Evolutionary conservation across 1,139 yeast species (phyloP).

Genomic region (Taphrina betulina): DNA sequence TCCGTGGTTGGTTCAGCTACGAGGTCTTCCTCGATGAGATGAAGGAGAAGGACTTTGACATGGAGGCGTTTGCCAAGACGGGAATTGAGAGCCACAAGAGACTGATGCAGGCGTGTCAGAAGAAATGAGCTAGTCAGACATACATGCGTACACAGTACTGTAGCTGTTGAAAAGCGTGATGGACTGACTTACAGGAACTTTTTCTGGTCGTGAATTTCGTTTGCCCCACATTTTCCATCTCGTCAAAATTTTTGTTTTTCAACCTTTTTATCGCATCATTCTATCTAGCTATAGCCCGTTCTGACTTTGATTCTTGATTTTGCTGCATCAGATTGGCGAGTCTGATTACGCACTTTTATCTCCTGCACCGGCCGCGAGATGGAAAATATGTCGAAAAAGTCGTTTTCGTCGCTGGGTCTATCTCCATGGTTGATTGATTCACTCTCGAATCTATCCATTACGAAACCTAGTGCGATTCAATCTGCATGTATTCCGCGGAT

Average conservation of each 20-base stretch:
- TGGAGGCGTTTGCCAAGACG: constrained; percentile 26
- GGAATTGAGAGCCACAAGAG: constrained; percentile 30
- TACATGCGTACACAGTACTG: too few species aligned
- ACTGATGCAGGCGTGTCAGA: constrained; percentile 12
- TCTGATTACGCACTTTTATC: too few species aligned
- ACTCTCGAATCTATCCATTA: constrained; percentile 74
- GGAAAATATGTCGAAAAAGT: constrained; percentile 18
- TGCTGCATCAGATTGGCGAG: too few species aligned
- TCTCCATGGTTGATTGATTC: constrained; percentile 86
- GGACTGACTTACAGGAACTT: too few species aligned
- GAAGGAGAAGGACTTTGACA: constrained; percentile 22
- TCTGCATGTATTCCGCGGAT: constrained; percentile 84
- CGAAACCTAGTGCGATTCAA: constrained; percentile 83
- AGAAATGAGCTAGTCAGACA: background rate
- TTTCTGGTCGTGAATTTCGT: too few species aligned
- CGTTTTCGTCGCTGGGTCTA: constrained; percentile 68
- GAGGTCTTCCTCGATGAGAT: constrained; percentile 31
- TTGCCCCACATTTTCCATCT: too few species aligned
- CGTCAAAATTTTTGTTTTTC: too few species aligned
- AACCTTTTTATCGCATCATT: too few species aligned
- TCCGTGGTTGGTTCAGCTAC: constrained; percentile 33
- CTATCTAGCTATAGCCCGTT: too few species aligned
- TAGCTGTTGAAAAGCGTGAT: too few species aligned
- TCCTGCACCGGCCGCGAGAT: background rate
- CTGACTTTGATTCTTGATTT: too few species aligned